Evolutionary conservation across 345 rosid species (phyloP).

Genomic region (Syzygium jambos): DNA sequence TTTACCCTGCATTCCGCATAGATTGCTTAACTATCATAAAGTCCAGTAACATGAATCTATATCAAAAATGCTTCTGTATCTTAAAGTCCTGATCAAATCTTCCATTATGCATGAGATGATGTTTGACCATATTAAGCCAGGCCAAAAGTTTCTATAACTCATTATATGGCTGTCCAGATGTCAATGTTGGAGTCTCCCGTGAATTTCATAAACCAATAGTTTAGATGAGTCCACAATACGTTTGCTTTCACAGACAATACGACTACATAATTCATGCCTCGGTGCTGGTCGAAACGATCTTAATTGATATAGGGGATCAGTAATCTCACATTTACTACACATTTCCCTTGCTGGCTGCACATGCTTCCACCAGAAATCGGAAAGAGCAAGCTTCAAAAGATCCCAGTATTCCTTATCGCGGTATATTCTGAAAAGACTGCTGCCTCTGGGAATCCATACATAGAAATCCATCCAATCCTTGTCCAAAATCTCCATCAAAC

Average conservation of each 20-base stretch:
- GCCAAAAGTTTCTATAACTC: background rate
- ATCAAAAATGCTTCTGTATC: background rate
- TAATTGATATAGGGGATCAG: conserved; percentile 35
- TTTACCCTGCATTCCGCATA: background rate
- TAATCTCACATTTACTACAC: conserved; percentile 17
- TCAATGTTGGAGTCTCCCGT: conserved; percentile 26
- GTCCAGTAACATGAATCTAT: background rate
- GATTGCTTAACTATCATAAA: background rate
- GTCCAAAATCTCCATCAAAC: conserved; percentile 76
- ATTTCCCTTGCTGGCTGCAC: conserved; percentile 63
- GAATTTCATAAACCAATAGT: conserved; percentile 32
- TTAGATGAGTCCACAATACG: conserved; percentile 26
- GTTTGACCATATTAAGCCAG: background rate
- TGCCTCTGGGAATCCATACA: conserved; percentile 64
- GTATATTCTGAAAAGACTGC: conserved; percentile 50
- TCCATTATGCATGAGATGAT: background rate
- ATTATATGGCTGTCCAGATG: background rate
- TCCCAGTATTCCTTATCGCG: conserved; percentile 57
- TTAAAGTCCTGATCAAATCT: background rate
- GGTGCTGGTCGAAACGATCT: conserved; percentile 33
- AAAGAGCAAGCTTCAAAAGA: conserved; percentile 42
- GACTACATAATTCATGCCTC: conserved; percentile 35
- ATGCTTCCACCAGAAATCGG: conserved; percentile 79
- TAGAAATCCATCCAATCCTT: conserved; percentile 80
- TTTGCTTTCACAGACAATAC: conserved; percentile 39